phyloP scores from a whole-genome alignment of 2,329 filamentous ascomycete genomes.

The Xylaria sp. region DNA sequence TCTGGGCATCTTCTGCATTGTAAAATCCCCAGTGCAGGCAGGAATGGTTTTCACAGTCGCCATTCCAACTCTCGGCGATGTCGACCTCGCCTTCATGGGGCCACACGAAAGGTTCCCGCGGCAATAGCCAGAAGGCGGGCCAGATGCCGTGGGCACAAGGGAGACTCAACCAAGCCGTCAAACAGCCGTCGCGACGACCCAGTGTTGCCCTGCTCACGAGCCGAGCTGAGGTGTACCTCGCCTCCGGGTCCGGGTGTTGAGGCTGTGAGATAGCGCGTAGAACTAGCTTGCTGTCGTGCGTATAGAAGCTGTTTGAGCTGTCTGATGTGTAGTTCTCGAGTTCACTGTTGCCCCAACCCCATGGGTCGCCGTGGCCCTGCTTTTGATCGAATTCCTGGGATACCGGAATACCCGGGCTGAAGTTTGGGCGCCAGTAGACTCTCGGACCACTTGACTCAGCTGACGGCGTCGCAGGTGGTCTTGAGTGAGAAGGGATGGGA shows the following conservation, averaged over 20 bases:
- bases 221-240: constrained; percentile 60
- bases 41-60: constrained; percentile 57
- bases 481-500: constrained; percentile 31
- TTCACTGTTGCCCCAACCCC: constrained; percentile 68
- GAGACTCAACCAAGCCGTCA: constrained; percentile 56
- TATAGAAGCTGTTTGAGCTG: constrained; percentile 59
- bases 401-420: constrained; percentile 53
- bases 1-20: constrained; percentile 58
- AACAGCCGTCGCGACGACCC: constrained; percentile 54
- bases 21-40: constrained; percentile 66
- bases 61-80: constrained; percentile 67
- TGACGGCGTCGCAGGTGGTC: constrained; percentile 17
- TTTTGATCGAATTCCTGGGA: constrained; percentile 59
- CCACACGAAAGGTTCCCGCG: constrained; percentile 63
- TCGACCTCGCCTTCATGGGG: constrained; percentile 65
- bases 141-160: constrained; percentile 63
- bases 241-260: constrained; percentile 42
- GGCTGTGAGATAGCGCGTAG: constrained; percentile 55
- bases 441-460: constrained; percentile 1
- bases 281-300: constrained; percentile 56
- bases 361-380: constrained; percentile 55
- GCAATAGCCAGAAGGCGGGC: constrained; percentile 67
- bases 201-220: constrained; percentile 60
- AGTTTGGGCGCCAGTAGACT: constrained; percentile 59
- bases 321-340: constrained; percentile 60